Base-by-base conservation (phyloP, 176 grass and related monocot genomes). In the Oryza meridionalis region DNA sequence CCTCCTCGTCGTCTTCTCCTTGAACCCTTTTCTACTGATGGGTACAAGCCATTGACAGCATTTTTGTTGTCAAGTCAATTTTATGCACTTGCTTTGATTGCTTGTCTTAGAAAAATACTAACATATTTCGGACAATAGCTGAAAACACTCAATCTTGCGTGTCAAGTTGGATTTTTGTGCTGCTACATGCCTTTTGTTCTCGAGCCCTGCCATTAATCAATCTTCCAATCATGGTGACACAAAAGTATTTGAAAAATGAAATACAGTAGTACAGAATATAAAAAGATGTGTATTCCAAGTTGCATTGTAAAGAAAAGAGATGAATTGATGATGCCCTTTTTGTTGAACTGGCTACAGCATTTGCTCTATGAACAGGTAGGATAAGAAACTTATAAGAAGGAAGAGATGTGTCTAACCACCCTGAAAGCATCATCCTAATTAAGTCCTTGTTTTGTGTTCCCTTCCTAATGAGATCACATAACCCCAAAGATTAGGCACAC, bases 111-210 rank as follows among this genome's bases (percentile, higher is more conserved):
- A 6, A 19, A 72, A 11, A 17, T 14, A 51, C 13, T 43, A 33
- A 12, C 27, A n/a, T 22, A 6, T 85, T 65, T 13, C 25, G 22
- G 71, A 72, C 16, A 78, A 40, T 26, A 26, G 61, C 11, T 10
- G 70, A 58, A 85, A 69, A 81, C 82, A 78, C 73, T 2, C 61
- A 55, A 58, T 58, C 53, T 77, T 76, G 73, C 77, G 72, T 81
- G 77, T 40, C 35, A 31, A 64, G 38, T 70, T 37, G n/a, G 82
- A 55, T 58, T 58, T 38, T 40, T 62, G 61, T 8, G 37, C 29
- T 8, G 37, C 16, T 44, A 35, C 69, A 21, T 38, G 40, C 53
- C 16, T 71, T 45, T 76, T 61, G 0, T 45, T 4, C 4, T n/a
- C 63, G 19, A 55, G 42, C 11, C 29, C 10, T 76, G 46, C 9